Evolutionary conservation across 345 rosid species (phyloP), one percentile per base, ranked within the genome.

Genomic region (Rhodomyrtus tomentosa): DNA sequence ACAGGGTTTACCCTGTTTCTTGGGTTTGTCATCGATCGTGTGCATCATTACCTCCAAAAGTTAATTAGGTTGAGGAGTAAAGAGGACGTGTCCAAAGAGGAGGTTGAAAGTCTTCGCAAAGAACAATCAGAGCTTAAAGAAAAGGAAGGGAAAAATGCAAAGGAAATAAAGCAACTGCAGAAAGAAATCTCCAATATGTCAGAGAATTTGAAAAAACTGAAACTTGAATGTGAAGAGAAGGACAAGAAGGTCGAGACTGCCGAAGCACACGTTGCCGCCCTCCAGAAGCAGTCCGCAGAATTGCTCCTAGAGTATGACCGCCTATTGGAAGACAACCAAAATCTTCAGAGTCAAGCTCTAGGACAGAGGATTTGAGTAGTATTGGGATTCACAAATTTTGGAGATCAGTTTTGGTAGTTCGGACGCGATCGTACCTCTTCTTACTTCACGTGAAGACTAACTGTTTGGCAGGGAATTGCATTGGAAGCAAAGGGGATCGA

Each of bases 1-100:
- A 92, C 92, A 96, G 99, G 98, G 80, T 96, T 95, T 53, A 92
- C 96, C 20, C 89, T 95, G 25, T 96, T 95, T 84, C 98, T 96
- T 2, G 99, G 99, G 52, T 96, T 96, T 88, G 84, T 96, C 79
- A 92, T 96, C 50, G 98, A 96, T 81, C 93, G 99, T 0, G 87
- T 91, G 91, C 99, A 96, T 84, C 95, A 94, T 84, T 96, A 93
- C 88, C 95, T 94, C 59, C 90, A 85, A 76, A 94, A 95, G 89
- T 93, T 96, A 53, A 86, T 95, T 49, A 88, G 83, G 13, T 48
- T 95, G 48, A 93, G 98, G 92, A 88, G 92, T 83, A 90, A 72
- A 20, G 89, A 81, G 48, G 96, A 96, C 53, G 91, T 93, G 62
- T 94, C 95, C 0, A 93, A 93, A 82, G 98, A 90, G 55, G 95